A percentile compares a stretch with the other conserved stretches of the same genome.
Evolutionary conservation across 768 basidiomycete species (phyloP).

Genomic region (Suillus plorans): DNA sequence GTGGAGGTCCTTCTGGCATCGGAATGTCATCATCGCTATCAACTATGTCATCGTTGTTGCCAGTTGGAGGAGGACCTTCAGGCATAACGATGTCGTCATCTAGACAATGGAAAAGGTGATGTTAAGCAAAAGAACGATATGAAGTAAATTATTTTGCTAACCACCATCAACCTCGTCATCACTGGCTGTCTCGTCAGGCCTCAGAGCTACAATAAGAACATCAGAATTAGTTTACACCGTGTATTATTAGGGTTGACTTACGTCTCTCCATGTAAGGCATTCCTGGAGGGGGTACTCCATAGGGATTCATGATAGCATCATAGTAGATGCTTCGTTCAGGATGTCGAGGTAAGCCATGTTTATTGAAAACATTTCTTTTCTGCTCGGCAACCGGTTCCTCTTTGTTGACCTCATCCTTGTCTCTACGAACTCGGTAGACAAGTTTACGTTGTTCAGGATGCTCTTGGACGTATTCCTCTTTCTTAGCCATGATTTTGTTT

Average conservation of each 20-base stretch:
- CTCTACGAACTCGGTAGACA: conserved; percentile 65
- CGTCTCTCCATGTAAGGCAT: conserved; percentile 93
- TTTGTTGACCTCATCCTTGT: conserved; percentile 41
- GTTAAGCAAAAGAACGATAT: conserved; percentile 1
- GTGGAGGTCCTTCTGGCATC: conserved; percentile 84
- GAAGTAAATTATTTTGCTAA: conserved; percentile 10
- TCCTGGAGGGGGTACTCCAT: conserved; percentile 90
- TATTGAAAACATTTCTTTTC: conserved; percentile 73
- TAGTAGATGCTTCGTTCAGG: conserved; percentile 94
- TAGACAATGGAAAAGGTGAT: conserved; percentile 13
- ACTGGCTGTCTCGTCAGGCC: conserved; percentile 61
- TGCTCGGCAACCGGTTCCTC: conserved; percentile 37
- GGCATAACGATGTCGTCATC: conserved; percentile 71
- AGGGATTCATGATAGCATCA: conserved; percentile 91
- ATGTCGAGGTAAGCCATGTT: conserved; percentile 82
- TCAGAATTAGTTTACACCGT: neutral
- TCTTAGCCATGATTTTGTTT: conserved; percentile 78
- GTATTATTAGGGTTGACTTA: conserved; percentile 39
- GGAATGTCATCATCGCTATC: conserved; percentile 82
- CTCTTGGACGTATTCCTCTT: conserved; percentile 88
- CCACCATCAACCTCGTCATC: conserved; percentile 58
- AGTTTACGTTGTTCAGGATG: conserved; percentile 91
- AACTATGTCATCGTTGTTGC: conserved; percentile 35
- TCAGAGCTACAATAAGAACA: conserved; percentile 44
- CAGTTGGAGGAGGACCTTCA: conserved; percentile 55